Conservation (phyloP, 1,284 basidiomycete genomes). For the Pholiota adiposa region DNA sequence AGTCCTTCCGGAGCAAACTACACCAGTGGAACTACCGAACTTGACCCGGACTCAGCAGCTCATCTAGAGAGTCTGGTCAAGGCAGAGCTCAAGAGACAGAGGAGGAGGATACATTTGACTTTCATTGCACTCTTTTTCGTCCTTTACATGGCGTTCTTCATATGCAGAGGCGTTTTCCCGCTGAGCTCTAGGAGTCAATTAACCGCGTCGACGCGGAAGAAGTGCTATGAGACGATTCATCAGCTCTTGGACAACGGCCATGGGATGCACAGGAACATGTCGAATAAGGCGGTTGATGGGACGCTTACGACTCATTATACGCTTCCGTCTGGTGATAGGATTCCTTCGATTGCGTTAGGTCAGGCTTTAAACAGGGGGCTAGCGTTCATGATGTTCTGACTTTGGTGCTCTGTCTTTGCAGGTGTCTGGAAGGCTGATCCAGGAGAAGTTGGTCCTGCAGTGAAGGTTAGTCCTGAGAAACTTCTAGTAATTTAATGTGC, state of each 20-base stretch:
- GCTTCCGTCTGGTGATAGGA: conserved; percentile 63
- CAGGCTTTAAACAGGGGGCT: conserved; percentile 4
- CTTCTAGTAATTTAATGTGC: not conserved
- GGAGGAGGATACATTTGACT: conserved; percentile 2
- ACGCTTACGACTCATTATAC: conserved; percentile 52
- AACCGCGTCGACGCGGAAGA: conserved; percentile 2
- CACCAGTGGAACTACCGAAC: not conserved
- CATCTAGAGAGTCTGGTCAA: not conserved
- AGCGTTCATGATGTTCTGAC: not conserved
- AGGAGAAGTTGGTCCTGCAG: conserved; percentile 61
- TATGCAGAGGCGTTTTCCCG: conserved; percentile 3
- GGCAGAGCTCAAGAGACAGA: not conserved
- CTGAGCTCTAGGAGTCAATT: not conserved
- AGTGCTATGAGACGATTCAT: conserved; percentile 13
- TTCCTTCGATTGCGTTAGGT: conserved; percentile 66
- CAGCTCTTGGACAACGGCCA: not conserved
- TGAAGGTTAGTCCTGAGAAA: conserved; percentile 43
- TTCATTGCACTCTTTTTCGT: conserved; percentile 5
- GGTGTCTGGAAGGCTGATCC: conserved; percentile 65
- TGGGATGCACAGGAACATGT: conserved; percentile 5
- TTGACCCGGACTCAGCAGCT: not conserved
- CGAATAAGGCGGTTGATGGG: not conserved
- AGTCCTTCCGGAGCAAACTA: not conserved
- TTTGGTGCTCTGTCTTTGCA: conserved; percentile 26
- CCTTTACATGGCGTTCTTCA: conserved; percentile 12